Base-by-base conservation (phyloP, 176 grass and related monocot species). In the Saccharum officinarum region DNA sequence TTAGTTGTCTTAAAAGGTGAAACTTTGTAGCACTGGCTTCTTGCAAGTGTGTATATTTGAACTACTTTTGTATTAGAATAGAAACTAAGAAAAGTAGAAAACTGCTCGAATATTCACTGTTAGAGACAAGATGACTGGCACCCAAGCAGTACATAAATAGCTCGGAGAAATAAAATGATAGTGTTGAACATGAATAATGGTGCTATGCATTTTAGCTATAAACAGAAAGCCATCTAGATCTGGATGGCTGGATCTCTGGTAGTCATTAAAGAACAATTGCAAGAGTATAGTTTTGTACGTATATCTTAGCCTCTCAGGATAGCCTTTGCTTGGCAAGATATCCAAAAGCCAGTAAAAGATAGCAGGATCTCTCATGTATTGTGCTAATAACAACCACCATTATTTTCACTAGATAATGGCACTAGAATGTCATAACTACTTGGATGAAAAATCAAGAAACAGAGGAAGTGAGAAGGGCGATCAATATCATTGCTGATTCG, bases 351-450 rank as follows among this genome's bases (percentile, higher is more conserved):
- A 33, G 69, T 81, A 61, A 61, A 77, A 69, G 6, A 65, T 34
- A 77, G 13, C 9, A 46, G 42, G 80, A 80, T 76, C 71, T 77
- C n/a, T 82, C 20, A 40, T 66, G 70, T 72, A 80, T 44, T 79
- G 61, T 78, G 72, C 18, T 77, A 44, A 15, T 65, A 68, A 46
- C 37, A 90, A 16, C 34, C 34, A 72, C 36, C 10, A 82, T 71
- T 66, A 34, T 49, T 26, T 55, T 30, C 47, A 41, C 80, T 41
- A 59, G 67, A 55, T 30, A 81, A 36, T 55, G 46, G 31, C 31
- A 71, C 33, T 57, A 40, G 34, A 31, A 81, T 39, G 46, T 26
- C n/a, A 52, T 54, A 54, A 14, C 44, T 69, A 64, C 31, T 38
- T 23, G 13, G 17, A 62, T 66, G 5, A 55, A 30, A 70, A 68